A percentile compares a stretch with the other conserved stretches of the same genome.
Conservation (phyloP, 208 protist species). For the Trypanosoma boissoni region DNA sequence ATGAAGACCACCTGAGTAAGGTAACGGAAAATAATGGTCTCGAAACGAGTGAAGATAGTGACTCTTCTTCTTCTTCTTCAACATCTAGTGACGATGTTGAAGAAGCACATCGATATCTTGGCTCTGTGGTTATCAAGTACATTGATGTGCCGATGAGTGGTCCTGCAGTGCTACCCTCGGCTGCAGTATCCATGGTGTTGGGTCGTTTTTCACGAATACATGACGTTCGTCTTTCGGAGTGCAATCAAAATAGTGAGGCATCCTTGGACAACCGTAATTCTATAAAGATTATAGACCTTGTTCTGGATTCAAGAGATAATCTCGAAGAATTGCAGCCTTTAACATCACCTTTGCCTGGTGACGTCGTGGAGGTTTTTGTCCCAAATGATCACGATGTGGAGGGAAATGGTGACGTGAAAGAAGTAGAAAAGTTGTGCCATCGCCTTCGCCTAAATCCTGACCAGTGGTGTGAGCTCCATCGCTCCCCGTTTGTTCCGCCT, state of each 20-base stretch:
- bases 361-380: slow-evolving; percentile 74
- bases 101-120: slow-evolving; percentile 50
- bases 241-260: slow-evolving; percentile 5
- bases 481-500: slow-evolving; percentile 78
- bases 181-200: slow-evolving; percentile 18
- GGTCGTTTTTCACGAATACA: slow-evolving; percentile 19
- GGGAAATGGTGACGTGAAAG: slow-evolving; percentile 5
- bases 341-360: slow-evolving; percentile 34
- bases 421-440: slow-evolving; percentile 56
- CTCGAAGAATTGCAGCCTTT: background rate
- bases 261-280: background rate
- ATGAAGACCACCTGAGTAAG: slow-evolving; percentile 26
- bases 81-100: slow-evolving; percentile 16
- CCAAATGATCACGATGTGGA: slow-evolving; percentile 55
- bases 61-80: slow-evolving; percentile 4
- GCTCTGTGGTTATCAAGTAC: slow-evolving; percentile 75
- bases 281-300: slow-evolving; percentile 21
- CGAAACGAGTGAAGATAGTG: slow-evolving; percentile 16
- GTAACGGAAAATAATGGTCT: background rate
- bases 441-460: slow-evolving; percentile 45
- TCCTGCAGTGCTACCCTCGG: slow-evolving; percentile 3
- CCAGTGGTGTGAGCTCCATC: slow-evolving; percentile 59
- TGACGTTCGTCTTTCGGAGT: slow-evolving; percentile 8
- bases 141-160: slow-evolving; percentile 22
- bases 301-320: slow-evolving; percentile 1